Base-by-base conservation (phyloP, 176 grass and related monocot species). In the Zoysia japonica region DNA sequence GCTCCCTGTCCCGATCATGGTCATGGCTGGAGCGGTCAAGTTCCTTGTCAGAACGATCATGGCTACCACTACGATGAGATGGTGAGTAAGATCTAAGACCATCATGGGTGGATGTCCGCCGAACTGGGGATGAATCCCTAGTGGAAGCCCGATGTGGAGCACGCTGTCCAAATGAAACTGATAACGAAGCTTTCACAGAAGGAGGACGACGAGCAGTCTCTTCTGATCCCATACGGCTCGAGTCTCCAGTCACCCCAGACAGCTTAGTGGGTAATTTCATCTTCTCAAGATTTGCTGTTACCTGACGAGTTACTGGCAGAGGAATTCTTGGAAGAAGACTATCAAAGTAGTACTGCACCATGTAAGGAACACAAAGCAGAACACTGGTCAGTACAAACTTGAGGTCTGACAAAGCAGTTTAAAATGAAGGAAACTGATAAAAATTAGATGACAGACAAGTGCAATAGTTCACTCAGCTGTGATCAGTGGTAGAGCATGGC, bases 121-220 rank as follows among this genome's bases (percentile, higher is more conserved):
- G 66, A 47, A 95, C 88, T 76, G 92, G 96, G 19, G 96, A 99
- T 17, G 90, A 95, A 72, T 89, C 92, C 44, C 92, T 84, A 53
- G 96, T 95, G 59, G 92, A 95, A 63, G 90, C 92, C 67, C 96
- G 92, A 72, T 95, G 96, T 38, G 96, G 92, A 66, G 90, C 90
- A 61, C 92, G 89, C 92, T 99, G 96, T 56, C 96, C 90, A 65
- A 98, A 98, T 52, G 96, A 98, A 74, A 94, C 90, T 6, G 96
- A 93, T 46, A 98, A 76, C 54, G 92, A 91, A 75, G 96, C 96
- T 87, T 98, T 98, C 65, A 98, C 92, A 17, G 96, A 91, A 87
- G 96, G 92, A 76, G 96, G 90, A 1, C 90, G 92, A 16, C 88
- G 96, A 40, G 86, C 92, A 66, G 86, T 83, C 80, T 98, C 90